Evolutionary conservation across 2,329 filamentous ascomycete species (phyloP).

Genomic region (Colletotrichum spaethianum): DNA sequence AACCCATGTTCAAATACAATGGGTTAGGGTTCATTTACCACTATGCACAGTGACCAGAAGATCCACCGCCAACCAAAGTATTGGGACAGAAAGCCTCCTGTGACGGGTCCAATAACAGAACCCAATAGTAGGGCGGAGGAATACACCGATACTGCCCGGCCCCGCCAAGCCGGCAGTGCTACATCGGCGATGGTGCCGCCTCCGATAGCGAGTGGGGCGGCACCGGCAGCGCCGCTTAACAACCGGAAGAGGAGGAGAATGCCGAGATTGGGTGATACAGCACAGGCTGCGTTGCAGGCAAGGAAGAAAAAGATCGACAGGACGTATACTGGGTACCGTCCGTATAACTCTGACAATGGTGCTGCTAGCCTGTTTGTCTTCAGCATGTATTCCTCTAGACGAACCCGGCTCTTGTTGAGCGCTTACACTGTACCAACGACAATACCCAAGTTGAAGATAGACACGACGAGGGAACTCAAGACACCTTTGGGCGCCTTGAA

Average conservation of each 20-base stretch:
- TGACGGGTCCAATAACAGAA: conserved; percentile 49
- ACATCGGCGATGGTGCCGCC: conserved; percentile 54
- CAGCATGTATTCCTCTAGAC: not conserved
- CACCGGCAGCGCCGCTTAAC: conserved; percentile 47
- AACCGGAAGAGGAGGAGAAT: conserved; percentile 52
- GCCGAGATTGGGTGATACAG: conserved; percentile 43
- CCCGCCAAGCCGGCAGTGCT: conserved; percentile 49
- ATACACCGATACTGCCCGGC: conserved; percentile 51
- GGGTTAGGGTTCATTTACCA: conserved; percentile 27
- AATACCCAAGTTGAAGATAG: conserved; percentile 63
- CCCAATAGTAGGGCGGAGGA: conserved; percentile 53
- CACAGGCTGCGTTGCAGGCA: conserved; percentile 49
- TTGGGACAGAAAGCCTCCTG: conserved; percentile 49
- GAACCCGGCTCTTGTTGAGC: not conserved
- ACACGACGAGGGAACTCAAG: conserved; percentile 60
- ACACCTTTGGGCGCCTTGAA: conserved; percentile 5
- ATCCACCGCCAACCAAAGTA: conserved; percentile 57
- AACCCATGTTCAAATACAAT: conserved; percentile 37
- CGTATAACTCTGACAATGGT: conserved; percentile 57
- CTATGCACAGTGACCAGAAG: conserved; percentile 62
- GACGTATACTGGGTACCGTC: conserved; percentile 49
- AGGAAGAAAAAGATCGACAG: conserved; percentile 49
- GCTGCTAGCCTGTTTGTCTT: conserved; percentile 37
- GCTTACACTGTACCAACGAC: conserved; percentile 56
- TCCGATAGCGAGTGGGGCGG: conserved; percentile 49